Evolutionary conservation across 257 asterid species (phyloP), one percentile per base, ranked within the genome.

Genomic region (Petunia secreta): DNA sequence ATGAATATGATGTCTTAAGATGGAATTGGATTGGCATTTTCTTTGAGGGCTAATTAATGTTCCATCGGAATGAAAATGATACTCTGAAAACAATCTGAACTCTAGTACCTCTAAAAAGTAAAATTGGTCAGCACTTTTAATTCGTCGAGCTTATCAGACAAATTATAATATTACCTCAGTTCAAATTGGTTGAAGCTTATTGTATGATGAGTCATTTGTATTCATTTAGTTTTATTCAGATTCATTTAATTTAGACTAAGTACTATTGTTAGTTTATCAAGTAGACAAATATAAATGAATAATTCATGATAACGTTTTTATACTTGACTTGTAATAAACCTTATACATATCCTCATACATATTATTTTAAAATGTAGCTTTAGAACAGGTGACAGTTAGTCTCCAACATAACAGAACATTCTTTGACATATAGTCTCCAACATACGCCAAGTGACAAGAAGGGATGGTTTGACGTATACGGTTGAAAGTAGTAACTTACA

Each of bases 371-470:
- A 14, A 41, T 66, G 40, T 66, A 14, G 1, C 15, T 66, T 66
- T 66, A 15, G 16, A 48, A 71, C 60, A 71, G 34, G 77, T 48
- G 60, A 71, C 11, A 71, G 77, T 41, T 67, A 38, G 1, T 15
- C 38, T 41, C 14, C 75, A 67, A 67, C 54, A 67, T 5, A 66
- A 71, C 11, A 71, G 77, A 71, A 48, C 25, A 71, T 71, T 71
- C 57, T 68, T 25, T 44, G 76, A 48, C 44, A 67, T 40, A 67
- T 67, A 38, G 1, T 15, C 38, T 41, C 14, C 75, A 67, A 67
- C 54, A 67, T 5, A 66, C 37, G 40, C 75, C 52, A 48, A 71
- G 60, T 10, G 60, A 10, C 77, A 48, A 71, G 60, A 34, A 38
- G 25, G 13, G 60, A 5, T 71, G 77, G 9, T 71, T 71, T 71